These are phyloP conservation scores for Proliferodiscus dingleyae DNA, from an alignment of 2,329 filamentous ascomycete species.

Conservation along the genomic window DNA sequence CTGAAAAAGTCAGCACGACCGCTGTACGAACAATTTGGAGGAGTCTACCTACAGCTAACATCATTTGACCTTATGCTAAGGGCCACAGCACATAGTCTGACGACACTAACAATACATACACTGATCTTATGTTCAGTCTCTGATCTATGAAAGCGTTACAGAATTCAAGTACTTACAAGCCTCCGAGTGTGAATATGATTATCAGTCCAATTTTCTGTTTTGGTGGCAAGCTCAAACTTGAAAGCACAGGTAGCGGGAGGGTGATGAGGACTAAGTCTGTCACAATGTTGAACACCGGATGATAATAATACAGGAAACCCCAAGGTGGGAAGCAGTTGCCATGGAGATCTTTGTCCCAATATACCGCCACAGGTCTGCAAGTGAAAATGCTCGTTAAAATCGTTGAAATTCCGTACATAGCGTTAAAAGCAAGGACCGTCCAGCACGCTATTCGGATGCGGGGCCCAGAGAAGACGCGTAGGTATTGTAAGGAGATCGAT, in stretches of 20 bases:
- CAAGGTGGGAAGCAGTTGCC: constrained; percentile 9
- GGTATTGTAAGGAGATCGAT: constrained; percentile 37
- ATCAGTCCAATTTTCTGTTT: constrained; percentile 20
- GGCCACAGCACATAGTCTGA: constrained; percentile 12
- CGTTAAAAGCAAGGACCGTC: constrained; percentile 10
- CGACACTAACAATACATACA: constrained; percentile 16
- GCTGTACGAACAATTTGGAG: background rate
- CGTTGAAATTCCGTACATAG: constrained; percentile 7
- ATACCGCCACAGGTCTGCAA: constrained; percentile 15
- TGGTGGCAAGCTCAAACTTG: constrained; percentile 13
- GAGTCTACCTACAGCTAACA: constrained; percentile 10
- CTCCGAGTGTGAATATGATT: constrained; percentile 20
- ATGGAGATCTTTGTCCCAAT: constrained; percentile 8
- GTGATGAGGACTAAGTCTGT: constrained; percentile 17
- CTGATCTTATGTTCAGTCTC: constrained; percentile 3
- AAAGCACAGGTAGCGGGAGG: constrained; percentile 17
- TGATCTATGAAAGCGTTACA: background rate
- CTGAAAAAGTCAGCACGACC: constrained; percentile 6
- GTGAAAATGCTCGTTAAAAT: constrained; percentile 13
- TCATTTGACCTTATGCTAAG: constrained; percentile 6
- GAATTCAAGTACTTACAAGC: constrained; percentile 16
- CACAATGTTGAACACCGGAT: constrained; percentile 18
- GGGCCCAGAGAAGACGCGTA: constrained; percentile 33
- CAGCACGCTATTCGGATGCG: constrained; percentile 19
- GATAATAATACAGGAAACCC: constrained; percentile 18